phyloP scores from a whole-genome alignment of 2,329 filamentous ascomycete species.

The Plectosphaerella cucumerina region DNA sequence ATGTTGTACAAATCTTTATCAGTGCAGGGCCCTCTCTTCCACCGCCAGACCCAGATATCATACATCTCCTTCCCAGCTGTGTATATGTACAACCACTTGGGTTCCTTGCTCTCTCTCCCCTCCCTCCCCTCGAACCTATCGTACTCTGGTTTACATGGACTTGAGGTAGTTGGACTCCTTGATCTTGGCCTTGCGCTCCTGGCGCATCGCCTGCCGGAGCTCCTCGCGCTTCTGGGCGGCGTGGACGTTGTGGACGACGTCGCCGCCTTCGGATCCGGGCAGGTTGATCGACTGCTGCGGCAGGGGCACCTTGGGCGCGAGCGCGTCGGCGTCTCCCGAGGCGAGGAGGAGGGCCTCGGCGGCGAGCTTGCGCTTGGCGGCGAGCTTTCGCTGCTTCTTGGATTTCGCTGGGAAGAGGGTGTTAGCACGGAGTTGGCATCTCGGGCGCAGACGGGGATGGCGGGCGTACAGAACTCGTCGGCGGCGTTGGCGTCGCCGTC shows the following conservation, averaged over 20 bases:
- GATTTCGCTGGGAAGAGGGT: constrained; percentile 61
- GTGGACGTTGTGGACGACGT: constrained; percentile 38
- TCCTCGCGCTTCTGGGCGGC: constrained; percentile 52
- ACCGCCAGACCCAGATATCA: not conserved
- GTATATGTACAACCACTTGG: not conserved
- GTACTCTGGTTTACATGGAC: constrained; percentile 58
- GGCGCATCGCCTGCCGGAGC: constrained; percentile 67
- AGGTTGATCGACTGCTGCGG: constrained; percentile 77
- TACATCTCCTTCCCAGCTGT: not conserved
- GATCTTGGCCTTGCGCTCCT: constrained; percentile 70
- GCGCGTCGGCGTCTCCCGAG: constrained; percentile 60
- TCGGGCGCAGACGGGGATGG: not conserved
- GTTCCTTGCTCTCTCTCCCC: not conserved
- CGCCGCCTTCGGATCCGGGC: constrained; percentile 42
- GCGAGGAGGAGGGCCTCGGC: constrained; percentile 57
- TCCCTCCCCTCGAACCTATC: not conserved
- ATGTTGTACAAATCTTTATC: not conserved
- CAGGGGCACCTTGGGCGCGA: constrained; percentile 67
- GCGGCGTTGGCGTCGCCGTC: constrained; percentile 52
- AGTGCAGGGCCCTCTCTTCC: not conserved
- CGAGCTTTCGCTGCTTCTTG: constrained; percentile 72
- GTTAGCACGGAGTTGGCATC: not conserved
- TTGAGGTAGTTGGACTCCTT: constrained; percentile 86
- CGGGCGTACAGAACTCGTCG: constrained; percentile 71
- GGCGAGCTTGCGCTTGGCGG: constrained; percentile 58